Evolutionary conservation across 179 eudicot genomes (phyloP), one percentile per base, ranked within the genome.

Genomic region (Corrigiola litoralis): DNA sequence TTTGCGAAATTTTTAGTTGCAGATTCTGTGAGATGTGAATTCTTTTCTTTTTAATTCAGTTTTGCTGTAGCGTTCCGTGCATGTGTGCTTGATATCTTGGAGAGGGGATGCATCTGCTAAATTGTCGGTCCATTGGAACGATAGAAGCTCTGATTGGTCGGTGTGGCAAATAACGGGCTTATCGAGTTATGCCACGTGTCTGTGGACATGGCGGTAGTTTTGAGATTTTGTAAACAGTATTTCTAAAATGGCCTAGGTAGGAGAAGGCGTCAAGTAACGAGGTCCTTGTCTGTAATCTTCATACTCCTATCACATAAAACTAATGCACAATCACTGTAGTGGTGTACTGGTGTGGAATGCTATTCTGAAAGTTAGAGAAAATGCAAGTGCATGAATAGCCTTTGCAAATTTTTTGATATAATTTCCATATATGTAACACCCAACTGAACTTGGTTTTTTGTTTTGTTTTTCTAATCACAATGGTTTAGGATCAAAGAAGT

Each of bases 401-500:
- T 4, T 45, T n/a, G 6, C 0, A 0, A 2, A 18, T 9, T 55
- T 3, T 36, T 24, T 18, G 40, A 20, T 5, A 65, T 38, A 13
- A 16, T 46, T 56, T 31, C 13, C 25, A 21, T 57, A 9, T 10
- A 21, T 11, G 28, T 34, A 12, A 33, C 18, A 12, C 27, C n/a
- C n/a, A n/a, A n/a, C n/a, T n/a, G n/a, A n/a, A n/a, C n/a, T n/a
- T n/a, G 18, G 50, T 11, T 41, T 42, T n/a, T 0, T 33, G 42
- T 31, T 44, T 31, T 21, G 9, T 44, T 20, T 29, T 50, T 13
- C 13, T 49, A 38, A 63, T 31, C 36, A n/a, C n/a, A 24, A 62
- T 32, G 68, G 55, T 62, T 70, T 61, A 6, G 87, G 85, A 33
- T 82, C 70, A 70, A 79, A 86, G 60, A 86, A 86, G 56, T 82